A percentile compares a stretch with the other conserved stretches of the same genome.
phyloP scores from a whole-genome alignment of 2,329 filamentous ascomycete species.

The Bretziella fagacearum region DNA sequence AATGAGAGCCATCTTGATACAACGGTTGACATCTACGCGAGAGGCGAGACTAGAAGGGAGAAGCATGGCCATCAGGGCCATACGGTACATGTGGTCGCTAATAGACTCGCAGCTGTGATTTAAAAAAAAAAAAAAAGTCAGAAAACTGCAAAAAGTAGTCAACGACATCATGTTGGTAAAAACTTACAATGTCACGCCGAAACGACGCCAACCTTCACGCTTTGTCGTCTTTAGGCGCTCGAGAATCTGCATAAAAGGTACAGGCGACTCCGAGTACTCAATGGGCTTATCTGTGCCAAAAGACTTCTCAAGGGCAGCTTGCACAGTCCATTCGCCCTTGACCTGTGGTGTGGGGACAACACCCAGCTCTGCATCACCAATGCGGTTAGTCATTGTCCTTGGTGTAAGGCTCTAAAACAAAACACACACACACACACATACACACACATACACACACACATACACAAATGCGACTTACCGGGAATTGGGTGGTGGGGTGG shows the following conservation, averaged over 20 bases:
- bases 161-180: background rate
- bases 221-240: slow-evolving; percentile 92
- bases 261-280: slow-evolving; percentile 50
- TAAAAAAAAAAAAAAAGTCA: too few relatives aligned
- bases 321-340: slow-evolving; percentile 18
- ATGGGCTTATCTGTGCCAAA: slow-evolving; percentile 25
- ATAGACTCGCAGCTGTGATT: slow-evolving; percentile 62
- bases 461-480: background rate
- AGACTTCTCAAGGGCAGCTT: slow-evolving; percentile 16
- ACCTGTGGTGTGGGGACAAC: slow-evolving; percentile 17
- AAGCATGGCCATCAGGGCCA: slow-evolving; percentile 91
- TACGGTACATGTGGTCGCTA: slow-evolving; percentile 98
- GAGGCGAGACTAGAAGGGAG: slow-evolving; percentile 58
- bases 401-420: too few relatives aligned
- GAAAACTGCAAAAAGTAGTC: background rate
- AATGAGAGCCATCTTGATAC: slow-evolving; percentile 87
- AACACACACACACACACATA: background rate
- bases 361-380: slow-evolving; percentile 17
- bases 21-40: slow-evolving; percentile 60
- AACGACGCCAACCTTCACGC: slow-evolving; percentile 87
- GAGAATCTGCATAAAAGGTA: slow-evolving; percentile 88
- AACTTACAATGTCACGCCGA: slow-evolving; percentile 47
- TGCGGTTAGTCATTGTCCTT: background rate
- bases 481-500: background rate
- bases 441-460: background rate